phyloP scores from a whole-genome alignment of 306 rosid species.

The Delonix regia region DNA sequence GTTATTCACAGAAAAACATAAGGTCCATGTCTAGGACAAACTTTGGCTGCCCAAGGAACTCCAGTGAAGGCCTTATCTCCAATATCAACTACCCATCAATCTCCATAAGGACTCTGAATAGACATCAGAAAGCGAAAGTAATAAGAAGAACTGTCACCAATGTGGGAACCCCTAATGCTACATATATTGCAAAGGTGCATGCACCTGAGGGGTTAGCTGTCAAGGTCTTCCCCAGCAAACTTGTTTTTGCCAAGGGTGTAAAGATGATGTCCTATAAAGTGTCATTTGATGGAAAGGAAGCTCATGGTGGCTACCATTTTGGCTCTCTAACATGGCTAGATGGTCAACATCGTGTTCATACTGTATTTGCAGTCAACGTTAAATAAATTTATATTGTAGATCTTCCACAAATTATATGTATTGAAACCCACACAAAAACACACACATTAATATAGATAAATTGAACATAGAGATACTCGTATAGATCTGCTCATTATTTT shows the following conservation, averaged over 20 bases:
- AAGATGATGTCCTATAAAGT: constrained; percentile 44
- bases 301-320: constrained; percentile 56
- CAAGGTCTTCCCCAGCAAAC: constrained; percentile 50
- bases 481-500: background rate
- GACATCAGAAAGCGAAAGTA: constrained; percentile 38
- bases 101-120: constrained; percentile 51
- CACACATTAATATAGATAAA: background rate
- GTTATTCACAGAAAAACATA: constrained; percentile 54
- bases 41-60: constrained; percentile 56
- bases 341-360: constrained; percentile 49
- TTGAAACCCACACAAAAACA: background rate
- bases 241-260: constrained; percentile 42
- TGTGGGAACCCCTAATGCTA: constrained; percentile 50
- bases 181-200: constrained; percentile 54
- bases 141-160: constrained; percentile 55
- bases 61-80: constrained; percentile 55
- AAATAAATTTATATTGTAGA: constrained; percentile 17
- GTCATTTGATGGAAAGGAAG: constrained; percentile 51
- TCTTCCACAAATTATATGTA: background rate
- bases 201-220: constrained; percentile 54
- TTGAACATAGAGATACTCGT: background rate
- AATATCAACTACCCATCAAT: constrained; percentile 61
- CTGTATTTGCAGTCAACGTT: constrained; percentile 54
- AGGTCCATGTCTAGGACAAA: constrained; percentile 52
- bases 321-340: constrained; percentile 62